A percentile compares a stretch with the other conserved stretches of the same genome.
Evolutionary conservation across 2,329 filamentous ascomycete species (phyloP).

Genomic region (Nothophoma quercina): DNA sequence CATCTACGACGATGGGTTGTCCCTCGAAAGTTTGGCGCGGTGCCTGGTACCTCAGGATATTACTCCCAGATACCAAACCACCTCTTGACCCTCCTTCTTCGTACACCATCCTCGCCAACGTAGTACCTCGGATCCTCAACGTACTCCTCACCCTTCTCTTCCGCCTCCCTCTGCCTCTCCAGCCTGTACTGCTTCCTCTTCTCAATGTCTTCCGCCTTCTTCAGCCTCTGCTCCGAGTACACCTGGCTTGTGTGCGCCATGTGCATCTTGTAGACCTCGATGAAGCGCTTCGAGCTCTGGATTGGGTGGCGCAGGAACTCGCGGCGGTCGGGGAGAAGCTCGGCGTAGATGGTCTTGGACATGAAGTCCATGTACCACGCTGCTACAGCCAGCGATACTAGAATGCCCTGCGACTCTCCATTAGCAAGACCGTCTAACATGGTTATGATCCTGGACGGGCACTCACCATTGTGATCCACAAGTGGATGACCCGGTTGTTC

Average conservation of each 20-base stretch:
- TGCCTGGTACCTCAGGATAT: no score
- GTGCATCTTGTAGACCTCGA: constrained; percentile 79
- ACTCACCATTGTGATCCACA: constrained; percentile 82
- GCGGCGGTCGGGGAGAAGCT: constrained; percentile 76
- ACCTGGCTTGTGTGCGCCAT: constrained; percentile 73
- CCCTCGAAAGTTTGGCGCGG: no score
- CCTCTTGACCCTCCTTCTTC: constrained; percentile 72
- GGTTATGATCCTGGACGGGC: constrained; percentile 71
- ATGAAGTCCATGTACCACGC: constrained; percentile 83
- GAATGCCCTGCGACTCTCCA: constrained; percentile 63
- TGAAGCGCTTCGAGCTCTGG: constrained; percentile 68
- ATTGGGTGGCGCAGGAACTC: constrained; percentile 75
- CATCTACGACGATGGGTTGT: no score
- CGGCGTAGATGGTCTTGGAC: constrained; percentile 77
- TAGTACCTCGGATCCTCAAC: constrained; percentile 49
- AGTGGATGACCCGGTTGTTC: constrained; percentile 76
- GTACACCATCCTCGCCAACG: constrained; percentile 50
- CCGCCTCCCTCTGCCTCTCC: constrained; percentile 49
- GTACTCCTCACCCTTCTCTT: constrained; percentile 45
- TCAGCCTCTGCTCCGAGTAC: constrained; percentile 74
- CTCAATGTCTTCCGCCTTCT: constrained; percentile 81
- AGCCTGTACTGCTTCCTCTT: constrained; percentile 87
- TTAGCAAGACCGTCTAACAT: constrained; percentile 58
- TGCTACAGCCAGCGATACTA: constrained; percentile 72
- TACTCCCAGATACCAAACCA: constrained; percentile 80